These are phyloP conservation scores for Chaetomiaceae sp. DNA, from an alignment of 2,329 filamentous ascomycete species.

Conservation along the genomic window DNA sequence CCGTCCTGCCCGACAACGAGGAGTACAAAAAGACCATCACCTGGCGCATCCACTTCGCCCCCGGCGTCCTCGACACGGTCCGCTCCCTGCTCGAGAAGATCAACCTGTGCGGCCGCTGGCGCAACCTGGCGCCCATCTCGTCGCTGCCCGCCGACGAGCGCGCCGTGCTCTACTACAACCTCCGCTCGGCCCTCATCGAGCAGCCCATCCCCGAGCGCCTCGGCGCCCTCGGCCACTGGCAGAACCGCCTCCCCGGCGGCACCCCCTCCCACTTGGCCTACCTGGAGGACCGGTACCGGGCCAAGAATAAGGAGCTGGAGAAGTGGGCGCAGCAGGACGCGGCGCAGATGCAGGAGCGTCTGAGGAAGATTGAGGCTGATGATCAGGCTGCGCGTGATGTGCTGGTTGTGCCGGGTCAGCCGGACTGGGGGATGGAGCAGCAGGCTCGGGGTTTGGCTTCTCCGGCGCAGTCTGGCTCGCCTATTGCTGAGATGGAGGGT, in stretches of 20 bases:
- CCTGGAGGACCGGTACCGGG: background rate
- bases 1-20: background rate
- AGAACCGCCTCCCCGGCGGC: background rate
- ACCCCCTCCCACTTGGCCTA: background rate
- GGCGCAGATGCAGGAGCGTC: background rate
- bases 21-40: background rate
- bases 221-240: background rate
- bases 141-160: background rate
- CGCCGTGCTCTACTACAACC: background rate
- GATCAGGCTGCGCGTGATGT: no score
- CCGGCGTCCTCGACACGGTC: background rate
- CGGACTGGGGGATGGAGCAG: no score
- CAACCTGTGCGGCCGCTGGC: background rate
- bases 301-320: background rate
- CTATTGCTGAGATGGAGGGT: no score
- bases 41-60: background rate
- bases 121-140: background rate
- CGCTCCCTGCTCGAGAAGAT: background rate
- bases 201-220: background rate
- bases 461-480: no score
- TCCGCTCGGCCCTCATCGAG: background rate
- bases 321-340: background rate
- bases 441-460: no score
- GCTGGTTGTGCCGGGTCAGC: no score
- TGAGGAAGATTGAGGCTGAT: background rate